Conservation (phyloP, 2,329 filamentous ascomycete species). For the Raffaelea deltoideospora region DNA sequence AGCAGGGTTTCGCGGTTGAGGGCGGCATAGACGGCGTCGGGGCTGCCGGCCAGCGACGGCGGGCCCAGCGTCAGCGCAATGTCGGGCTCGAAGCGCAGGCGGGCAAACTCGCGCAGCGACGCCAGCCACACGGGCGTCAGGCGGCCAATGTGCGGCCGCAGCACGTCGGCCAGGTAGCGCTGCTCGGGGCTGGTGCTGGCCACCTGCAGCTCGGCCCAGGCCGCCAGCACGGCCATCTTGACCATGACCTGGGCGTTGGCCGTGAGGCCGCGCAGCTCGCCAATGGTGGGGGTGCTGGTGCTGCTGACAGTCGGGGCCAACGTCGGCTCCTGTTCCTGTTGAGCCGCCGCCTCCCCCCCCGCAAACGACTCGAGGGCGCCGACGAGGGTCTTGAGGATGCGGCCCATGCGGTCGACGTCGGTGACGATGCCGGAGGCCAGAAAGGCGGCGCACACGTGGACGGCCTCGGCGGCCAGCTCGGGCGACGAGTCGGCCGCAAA, state of each 20-base stretch:
- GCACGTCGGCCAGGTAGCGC: slow-evolving; percentile 71
- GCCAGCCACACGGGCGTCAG: slow-evolving; percentile 90
- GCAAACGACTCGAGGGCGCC: slow-evolving; percentile 82
- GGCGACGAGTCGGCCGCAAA: slow-evolving; percentile 94
- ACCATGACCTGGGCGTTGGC: slow-evolving; percentile 98
- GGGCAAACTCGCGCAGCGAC: slow-evolving; percentile 83
- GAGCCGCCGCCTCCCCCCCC: slow-evolving; percentile 14
- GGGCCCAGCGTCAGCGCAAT: slow-evolving; percentile 83
- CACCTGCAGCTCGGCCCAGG: slow-evolving; percentile 94
- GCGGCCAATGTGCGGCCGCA: slow-evolving; percentile 78
- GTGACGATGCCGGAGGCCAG: slow-evolving; percentile 95
- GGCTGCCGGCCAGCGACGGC: slow-evolving; percentile 64
- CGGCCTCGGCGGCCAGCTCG: slow-evolving; percentile 85
- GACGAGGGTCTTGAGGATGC: slow-evolving; percentile 86
- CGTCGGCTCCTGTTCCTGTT: slow-evolving; percentile 18
- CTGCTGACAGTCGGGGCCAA: not conserved
- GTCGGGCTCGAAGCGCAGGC: slow-evolving; percentile 82
- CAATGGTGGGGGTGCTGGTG: slow-evolving; percentile 52
- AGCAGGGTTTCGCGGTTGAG: slow-evolving; percentile 87
- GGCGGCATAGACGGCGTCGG: slow-evolving; percentile 89
- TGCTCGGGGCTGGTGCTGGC: slow-evolving; percentile 90
- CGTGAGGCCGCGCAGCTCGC: slow-evolving; percentile 81
- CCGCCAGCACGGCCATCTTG: slow-evolving; percentile 91
- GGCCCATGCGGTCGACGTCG: slow-evolving; percentile 95
- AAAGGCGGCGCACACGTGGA: slow-evolving; percentile 96